Evolutionary conservation across 352 stramenopile genomes (phyloP).

Genomic region (Discostella stelligera): DNA sequence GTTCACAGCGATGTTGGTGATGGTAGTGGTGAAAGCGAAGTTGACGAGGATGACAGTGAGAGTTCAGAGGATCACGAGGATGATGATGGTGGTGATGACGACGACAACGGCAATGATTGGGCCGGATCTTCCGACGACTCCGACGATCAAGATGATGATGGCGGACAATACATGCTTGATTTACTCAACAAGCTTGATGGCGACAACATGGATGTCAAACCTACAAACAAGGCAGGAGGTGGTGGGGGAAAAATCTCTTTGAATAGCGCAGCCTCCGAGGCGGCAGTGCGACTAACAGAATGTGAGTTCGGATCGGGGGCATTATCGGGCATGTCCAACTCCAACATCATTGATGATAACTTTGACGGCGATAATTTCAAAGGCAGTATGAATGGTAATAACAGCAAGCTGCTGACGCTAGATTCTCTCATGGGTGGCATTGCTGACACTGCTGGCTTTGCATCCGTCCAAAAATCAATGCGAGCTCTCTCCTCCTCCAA

Average conservation of each 20-base stretch:
- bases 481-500: constrained; percentile 39
- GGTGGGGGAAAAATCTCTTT: constrained; percentile 38
- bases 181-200: constrained; percentile 74
- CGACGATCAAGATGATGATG: constrained; percentile 73
- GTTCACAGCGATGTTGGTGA: constrained; percentile 12
- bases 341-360: background rate
- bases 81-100: constrained; percentile 10
- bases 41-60: constrained; percentile 15
- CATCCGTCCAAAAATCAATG: constrained; percentile 68
- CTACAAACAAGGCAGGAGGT: constrained; percentile 24
- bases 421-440: constrained; percentile 78
- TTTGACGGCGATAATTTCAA: too few relatives aligned
- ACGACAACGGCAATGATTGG: constrained; percentile 18
- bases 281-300: constrained; percentile 37
- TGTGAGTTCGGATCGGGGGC: constrained; percentile 27
- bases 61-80: constrained; percentile 13
- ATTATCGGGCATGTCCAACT: constrained; percentile 7
- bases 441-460: constrained; percentile 74
- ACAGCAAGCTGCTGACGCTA: constrained; percentile 55
- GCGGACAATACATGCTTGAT: constrained; percentile 79
- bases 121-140: constrained; percentile 48
- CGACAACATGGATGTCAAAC: constrained; percentile 4
- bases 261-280: constrained; percentile 21
- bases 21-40: constrained; percentile 20
- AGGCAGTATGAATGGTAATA: constrained; percentile 33